Base-by-base conservation (phyloP, 257 asterid species). In the Penstemon barbatus region DNA sequence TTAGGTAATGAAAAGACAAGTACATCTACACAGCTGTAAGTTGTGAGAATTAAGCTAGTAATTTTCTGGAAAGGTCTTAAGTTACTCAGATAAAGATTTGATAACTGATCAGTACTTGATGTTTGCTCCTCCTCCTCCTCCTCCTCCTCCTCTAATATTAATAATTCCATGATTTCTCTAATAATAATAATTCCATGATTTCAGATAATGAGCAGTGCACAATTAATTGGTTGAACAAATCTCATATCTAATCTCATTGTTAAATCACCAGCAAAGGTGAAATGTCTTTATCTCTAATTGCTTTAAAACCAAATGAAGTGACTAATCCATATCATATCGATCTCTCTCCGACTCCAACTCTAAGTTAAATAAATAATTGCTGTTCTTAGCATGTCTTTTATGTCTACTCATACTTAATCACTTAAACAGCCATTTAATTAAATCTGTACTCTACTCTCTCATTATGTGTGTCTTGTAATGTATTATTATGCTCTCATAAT, bases 11-110 rank as follows among this genome's bases (percentile, higher is more conserved):
- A 25, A 25, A 25, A 25, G 33, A 25, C 33, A 25, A 25, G 33
- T 25, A 25, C 33, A 25, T 25, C 33, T 25, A 25, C 33, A 25
- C 33, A 25, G 33, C 33, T 25, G 33, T 25, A 25, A 25, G 46
- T 57, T 53, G 76, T 64, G 56, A 38, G 19, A 5, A 72, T 65
- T 65, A 73, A 65, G 77, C 60, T 65, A 65, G 2, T 25, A 1
- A 72, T 63, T 64, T 15, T 15, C 18, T 39, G 71, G 66, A 45
- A 63, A 25, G 2, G 33, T 25, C 33, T 25, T 25, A 70, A 52
- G 55, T n/a, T 61, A 36, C 7, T 53, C 50, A 62, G 61, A 64
- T 59, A 72, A 48, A 57, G 72, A 72, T 72, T 65, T 65, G 77
- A 66, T 52, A 42, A 36, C 11, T 36, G 40, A 68, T 48, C 76